Conservation (phyloP, 192 early-diverging fungal genomes). For the Phycomyces nitens region DNA sequence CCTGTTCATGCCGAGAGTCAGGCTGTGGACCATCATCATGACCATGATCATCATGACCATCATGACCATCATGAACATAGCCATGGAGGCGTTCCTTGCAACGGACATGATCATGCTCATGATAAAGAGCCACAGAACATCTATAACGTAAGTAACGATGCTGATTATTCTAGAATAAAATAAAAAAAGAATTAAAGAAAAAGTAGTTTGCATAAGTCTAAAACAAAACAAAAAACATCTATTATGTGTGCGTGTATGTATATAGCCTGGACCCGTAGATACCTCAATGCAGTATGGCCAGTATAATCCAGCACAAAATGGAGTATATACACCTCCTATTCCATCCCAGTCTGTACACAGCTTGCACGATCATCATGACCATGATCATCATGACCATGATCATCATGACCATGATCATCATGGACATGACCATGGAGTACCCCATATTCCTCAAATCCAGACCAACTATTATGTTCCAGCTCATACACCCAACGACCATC, state of each 20-base stretch:
- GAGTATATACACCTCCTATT: not conserved
- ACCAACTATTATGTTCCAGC: not conserved
- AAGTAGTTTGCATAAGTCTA: no score
- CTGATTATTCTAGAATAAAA: no score
- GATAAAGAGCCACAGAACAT: no score
- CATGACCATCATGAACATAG: conserved; percentile 13
- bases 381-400: conserved; percentile 22
- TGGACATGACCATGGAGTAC: conserved; percentile 17
- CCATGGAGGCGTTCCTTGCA: conserved; percentile 9
- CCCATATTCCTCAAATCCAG: conserved; percentile 9
- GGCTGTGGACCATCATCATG: conserved; percentile 15
- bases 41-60: conserved; percentile 16
- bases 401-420: conserved; percentile 24
- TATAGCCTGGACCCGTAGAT: no score
- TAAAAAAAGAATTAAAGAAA: no score
- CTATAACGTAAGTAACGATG: no score
- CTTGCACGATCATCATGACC: conserved; percentile 17
- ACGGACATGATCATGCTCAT: not conserved
- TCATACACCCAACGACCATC: conserved; percentile 2
- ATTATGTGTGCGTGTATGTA: no score
- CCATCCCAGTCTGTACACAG: not conserved
- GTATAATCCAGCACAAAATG: not conserved
- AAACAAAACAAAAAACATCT: no score
- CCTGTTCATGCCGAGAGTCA: conserved; percentile 10
- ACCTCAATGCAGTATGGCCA: no score